Percentiles rank a stretch among this genome's conserved stretches.
Evolutionary conservation across 306 rosid species (phyloP).

Genomic region (Luffa acutangula): DNA sequence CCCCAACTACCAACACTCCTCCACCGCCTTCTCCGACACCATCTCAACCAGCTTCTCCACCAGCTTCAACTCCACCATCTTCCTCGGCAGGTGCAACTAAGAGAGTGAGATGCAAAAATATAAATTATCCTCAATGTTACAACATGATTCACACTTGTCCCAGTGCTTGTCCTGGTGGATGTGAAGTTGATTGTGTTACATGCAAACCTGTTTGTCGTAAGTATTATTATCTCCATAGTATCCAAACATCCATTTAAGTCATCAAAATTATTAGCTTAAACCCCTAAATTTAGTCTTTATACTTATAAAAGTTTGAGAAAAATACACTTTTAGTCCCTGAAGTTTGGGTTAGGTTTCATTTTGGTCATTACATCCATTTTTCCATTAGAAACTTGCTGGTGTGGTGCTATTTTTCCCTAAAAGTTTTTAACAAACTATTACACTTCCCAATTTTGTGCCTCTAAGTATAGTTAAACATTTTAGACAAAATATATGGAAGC

Average conservation of each 20-base stretch:
- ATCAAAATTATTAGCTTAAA: neutral
- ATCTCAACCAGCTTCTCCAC: neutral
- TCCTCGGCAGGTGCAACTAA: neutral
- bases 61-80: conserved; percentile 1
- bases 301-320: no score
- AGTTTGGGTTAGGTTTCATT: no score
- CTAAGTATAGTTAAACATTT: no score
- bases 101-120: conserved; percentile 33
- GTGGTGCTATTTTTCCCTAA: no score
- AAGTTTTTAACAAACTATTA: no score
- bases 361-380: no score
- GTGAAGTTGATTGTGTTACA: conserved; percentile 51
- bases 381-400: no score
- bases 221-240: neutral
- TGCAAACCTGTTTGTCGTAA: conserved; percentile 66
- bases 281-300: no score
- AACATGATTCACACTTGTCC: conserved; percentile 36
- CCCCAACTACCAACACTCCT: conserved; percentile 1
- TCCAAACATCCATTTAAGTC: neutral
- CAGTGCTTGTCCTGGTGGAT: conserved; percentile 29
- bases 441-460: no score
- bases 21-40: neutral
- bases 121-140: conserved; percentile 30
- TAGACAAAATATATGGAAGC: no score
- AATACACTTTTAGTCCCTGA: no score